Conservation (phyloP, 805 yeast species). For the Yarrowia bubula region DNA sequence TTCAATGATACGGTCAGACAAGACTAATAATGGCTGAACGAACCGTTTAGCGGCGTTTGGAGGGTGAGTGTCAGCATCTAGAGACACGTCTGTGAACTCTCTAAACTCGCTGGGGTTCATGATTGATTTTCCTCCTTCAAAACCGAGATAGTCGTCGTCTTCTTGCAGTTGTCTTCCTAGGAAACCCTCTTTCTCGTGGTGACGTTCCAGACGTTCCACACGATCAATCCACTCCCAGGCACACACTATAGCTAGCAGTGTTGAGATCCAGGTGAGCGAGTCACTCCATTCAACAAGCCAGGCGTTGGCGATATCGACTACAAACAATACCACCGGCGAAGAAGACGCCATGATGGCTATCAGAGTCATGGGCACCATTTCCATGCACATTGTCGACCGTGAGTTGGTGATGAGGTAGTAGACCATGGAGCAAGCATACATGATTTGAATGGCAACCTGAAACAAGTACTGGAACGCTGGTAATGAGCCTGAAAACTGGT, state of each 20-base stretch:
- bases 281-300: slow-evolving; percentile 77
- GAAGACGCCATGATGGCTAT: slow-evolving; percentile 56
- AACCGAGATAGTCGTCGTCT: slow-evolving; percentile 46
- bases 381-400: slow-evolving; percentile 49
- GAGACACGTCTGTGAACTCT: slow-evolving; percentile 9
- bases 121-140: slow-evolving; percentile 9
- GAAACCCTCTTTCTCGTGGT: slow-evolving; percentile 65
- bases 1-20: slow-evolving; percentile 16
- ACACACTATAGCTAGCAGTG: slow-evolving; percentile 65
- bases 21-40: background rate
- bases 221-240: slow-evolving; percentile 88
- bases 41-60: slow-evolving; percentile 10
- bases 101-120: slow-evolving; percentile 19
- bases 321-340: slow-evolving; percentile 64
- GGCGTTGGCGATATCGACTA: slow-evolving; percentile 71
- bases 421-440: slow-evolving; percentile 63
- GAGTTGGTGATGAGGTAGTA: slow-evolving; percentile 55
- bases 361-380: slow-evolving; percentile 54
- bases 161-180: slow-evolving; percentile 74
- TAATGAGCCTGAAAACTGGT: slow-evolving; percentile 13
- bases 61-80: background rate
- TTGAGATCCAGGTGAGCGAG: slow-evolving; percentile 68
- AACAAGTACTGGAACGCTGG: slow-evolving; percentile 74
- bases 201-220: slow-evolving; percentile 54
- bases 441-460: slow-evolving; percentile 65